Conservation (phyloP, 345 rosid species). For the Salix koriyanagi region DNA sequence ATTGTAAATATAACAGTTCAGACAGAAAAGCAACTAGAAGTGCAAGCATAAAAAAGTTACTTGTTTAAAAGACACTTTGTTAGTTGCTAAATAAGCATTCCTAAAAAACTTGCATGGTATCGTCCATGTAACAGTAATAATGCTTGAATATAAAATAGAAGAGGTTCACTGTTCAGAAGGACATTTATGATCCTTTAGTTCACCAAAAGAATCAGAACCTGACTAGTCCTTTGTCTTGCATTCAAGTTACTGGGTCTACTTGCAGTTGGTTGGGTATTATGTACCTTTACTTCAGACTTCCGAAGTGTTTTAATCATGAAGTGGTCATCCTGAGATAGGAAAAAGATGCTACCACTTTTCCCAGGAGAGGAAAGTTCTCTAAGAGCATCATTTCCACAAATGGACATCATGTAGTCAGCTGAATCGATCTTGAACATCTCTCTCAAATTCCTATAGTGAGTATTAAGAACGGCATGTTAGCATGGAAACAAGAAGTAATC, state of each 20-base stretch:
- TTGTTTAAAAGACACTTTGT: background rate
- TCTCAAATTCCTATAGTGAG: conserved; percentile 71
- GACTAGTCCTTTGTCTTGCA: no score
- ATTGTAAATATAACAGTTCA: background rate
- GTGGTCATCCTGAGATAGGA: conserved; percentile 92
- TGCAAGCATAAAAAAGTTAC: background rate
- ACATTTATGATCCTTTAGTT: no score
- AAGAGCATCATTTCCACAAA: conserved; percentile 95
- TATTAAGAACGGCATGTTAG: conserved; percentile 11
- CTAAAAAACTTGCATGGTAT: no score
- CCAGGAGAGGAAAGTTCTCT: conserved; percentile 99
- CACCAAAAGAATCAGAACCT: no score
- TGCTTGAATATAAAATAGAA: no score
- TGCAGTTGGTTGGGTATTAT: no score
- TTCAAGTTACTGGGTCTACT: no score
- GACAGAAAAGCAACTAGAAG: background rate
- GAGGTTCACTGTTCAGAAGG: no score
- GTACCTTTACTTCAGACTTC: conserved; percentile 93
- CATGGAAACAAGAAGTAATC: conserved; percentile 8
- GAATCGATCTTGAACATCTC: conserved; percentile 99
- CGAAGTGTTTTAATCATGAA: conserved; percentile 99
- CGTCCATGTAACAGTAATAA: no score
- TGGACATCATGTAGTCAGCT: conserved; percentile 98
- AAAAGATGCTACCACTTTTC: conserved; percentile 93
- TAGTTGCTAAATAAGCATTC: no score